A percentile compares a stretch with the other conserved stretches of the same genome.
Conservation (phyloP, 2,329 filamentous ascomycete species). For the Pyricularia grisea region DNA sequence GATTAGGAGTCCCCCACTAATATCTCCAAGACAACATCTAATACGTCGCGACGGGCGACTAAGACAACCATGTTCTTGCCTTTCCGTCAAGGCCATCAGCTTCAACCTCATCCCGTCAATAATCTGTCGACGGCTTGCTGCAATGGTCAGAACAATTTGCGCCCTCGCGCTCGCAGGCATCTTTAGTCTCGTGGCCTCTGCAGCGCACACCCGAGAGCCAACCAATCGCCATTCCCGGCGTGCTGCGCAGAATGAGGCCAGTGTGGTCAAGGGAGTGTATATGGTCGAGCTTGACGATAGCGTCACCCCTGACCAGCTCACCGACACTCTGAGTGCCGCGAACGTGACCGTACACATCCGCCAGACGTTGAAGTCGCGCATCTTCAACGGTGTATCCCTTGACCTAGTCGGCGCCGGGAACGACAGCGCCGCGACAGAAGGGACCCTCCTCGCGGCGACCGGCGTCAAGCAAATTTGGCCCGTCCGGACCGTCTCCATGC, state of each 20-base stretch:
- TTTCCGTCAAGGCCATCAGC: not conserved
- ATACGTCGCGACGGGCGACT: too few species aligned
- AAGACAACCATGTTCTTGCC: not conserved
- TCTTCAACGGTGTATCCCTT: slow-evolving; percentile 15
- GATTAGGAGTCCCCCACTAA: not conserved
- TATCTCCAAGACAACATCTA: too few species aligned
- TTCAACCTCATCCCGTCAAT: not conserved
- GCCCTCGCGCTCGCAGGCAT: not conserved
- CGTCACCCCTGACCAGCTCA: not conserved
- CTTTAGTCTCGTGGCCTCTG: not conserved
- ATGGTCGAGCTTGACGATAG: slow-evolving; percentile 15
- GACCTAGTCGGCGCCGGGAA: slow-evolving; percentile 2
- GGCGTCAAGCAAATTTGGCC: slow-evolving; percentile 20
- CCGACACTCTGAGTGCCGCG: not conserved
- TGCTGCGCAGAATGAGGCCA: not conserved
- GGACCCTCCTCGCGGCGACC: slow-evolving; percentile 13
- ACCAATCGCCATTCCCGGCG: not conserved
- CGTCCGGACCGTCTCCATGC: slow-evolving; percentile 10
- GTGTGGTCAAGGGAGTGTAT: slow-evolving; percentile 3
- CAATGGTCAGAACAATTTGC: not conserved
- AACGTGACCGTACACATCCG: slow-evolving; percentile 6
- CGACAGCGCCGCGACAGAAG: slow-evolving; percentile 3
- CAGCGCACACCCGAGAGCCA: not conserved
- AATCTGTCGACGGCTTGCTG: too few species aligned
- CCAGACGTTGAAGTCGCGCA: not conserved